These are phyloP conservation scores for Diospyros kaki DNA, from an alignment of 148 eudicot species.

Conservation along the genomic window DNA sequence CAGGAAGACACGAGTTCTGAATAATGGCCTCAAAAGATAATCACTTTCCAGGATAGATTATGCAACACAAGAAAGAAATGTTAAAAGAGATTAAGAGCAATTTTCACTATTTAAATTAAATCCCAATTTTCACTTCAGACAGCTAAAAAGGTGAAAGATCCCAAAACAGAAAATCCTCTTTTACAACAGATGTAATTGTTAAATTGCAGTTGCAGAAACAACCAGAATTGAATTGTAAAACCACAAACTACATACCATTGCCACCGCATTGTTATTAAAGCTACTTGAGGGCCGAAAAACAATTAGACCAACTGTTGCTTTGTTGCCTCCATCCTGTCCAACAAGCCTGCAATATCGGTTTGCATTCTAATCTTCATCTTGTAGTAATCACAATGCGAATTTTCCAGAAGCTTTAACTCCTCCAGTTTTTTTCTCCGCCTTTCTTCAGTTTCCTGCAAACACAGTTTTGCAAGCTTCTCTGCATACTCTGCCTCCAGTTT, in stretches of 20 bases:
- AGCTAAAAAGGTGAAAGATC: background rate
- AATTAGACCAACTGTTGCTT: constrained; percentile 61
- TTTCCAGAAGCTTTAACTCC: constrained; percentile 64
- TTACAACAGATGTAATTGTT: background rate
- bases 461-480: constrained; percentile 57
- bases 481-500: constrained; percentile 67
- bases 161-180: background rate
- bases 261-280: constrained; percentile 1
- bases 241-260: background rate
- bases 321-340: constrained; percentile 86
- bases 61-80: background rate
- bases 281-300: background rate
- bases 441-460: constrained; percentile 68
- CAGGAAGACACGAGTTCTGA: background rate
- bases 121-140: constrained; percentile 6
- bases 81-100: background rate
- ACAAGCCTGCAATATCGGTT: constrained; percentile 69
- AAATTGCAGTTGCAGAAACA: background rate
- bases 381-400: constrained; percentile 64
- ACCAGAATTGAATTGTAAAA: background rate
- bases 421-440: constrained; percentile 58
- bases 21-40: background rate
- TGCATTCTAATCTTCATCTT: constrained; percentile 84
- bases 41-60: background rate
- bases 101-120: background rate